Percentiles rank a stretch among this genome's conserved stretches.
phyloP scores from a whole-genome alignment of 768 basidiomycete species.

The Amanita jacksonii region DNA sequence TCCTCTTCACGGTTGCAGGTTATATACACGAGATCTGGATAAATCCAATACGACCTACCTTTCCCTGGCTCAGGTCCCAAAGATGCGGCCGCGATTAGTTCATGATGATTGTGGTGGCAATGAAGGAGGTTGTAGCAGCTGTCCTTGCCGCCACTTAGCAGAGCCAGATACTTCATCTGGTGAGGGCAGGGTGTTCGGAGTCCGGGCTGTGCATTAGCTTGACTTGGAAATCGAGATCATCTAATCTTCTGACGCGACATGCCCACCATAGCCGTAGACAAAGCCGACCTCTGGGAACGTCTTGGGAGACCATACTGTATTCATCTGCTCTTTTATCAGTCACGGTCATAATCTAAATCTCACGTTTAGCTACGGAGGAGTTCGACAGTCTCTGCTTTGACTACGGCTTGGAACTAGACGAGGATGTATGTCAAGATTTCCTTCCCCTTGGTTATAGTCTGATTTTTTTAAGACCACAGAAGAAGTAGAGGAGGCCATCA shows the following conservation, averaged over 20 bases:
- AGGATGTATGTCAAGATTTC: slow-evolving; percentile 61
- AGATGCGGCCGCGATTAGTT: slow-evolving; percentile 82
- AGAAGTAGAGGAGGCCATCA: slow-evolving; percentile 73
- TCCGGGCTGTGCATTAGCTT: slow-evolving; percentile 1
- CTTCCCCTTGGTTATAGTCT: slow-evolving; percentile 3
- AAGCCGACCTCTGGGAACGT: slow-evolving; percentile 85
- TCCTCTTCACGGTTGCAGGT: no score
- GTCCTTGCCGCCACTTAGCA: slow-evolving; percentile 97
- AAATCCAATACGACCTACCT: no score
- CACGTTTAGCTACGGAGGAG: slow-evolving; percentile 70
- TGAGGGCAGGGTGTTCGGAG: slow-evolving; percentile 3
- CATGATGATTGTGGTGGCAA: slow-evolving; percentile 77
- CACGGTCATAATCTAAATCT: slow-evolving; percentile 12
- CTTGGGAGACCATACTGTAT: slow-evolving; percentile 78
- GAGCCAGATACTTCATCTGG: slow-evolving; percentile 82
- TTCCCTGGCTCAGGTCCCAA: slow-evolving; percentile 76
- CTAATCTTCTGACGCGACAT: slow-evolving; percentile 29
- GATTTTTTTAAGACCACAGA: slow-evolving; percentile 66
- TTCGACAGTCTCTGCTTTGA: slow-evolving; percentile 96
- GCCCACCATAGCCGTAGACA: slow-evolving; percentile 96
- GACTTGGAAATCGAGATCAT: slow-evolving; percentile 8
- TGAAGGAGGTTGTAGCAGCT: slow-evolving; percentile 93
- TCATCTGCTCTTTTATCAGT: slow-evolving; percentile 12
- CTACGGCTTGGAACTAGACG: slow-evolving; percentile 95
- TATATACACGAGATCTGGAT: no score